These are phyloP conservation scores for Neurospora sp. DNA, from an alignment of 495 filamentous ascomycete genomes.

Conservation along the genomic window DNA sequence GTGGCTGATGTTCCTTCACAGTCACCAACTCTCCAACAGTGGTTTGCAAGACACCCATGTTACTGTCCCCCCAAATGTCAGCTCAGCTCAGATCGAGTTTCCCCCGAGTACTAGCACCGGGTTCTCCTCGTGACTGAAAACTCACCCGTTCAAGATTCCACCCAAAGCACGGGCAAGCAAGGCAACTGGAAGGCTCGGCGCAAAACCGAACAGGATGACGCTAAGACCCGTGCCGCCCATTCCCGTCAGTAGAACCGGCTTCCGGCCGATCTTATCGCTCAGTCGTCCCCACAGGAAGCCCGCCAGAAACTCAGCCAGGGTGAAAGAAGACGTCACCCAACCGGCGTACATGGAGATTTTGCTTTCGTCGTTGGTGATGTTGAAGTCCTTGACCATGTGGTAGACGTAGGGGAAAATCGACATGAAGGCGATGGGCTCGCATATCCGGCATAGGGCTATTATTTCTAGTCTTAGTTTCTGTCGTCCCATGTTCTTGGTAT, in stretches of 20 bases:
- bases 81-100: slow-evolving; percentile 2
- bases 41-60: slow-evolving; percentile 90
- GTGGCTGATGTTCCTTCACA: slow-evolving; percentile 82
- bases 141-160: slow-evolving; percentile 83
- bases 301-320: slow-evolving; percentile 87
- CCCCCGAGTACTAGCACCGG: not conserved
- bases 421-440: slow-evolving; percentile 98
- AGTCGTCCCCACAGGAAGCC: slow-evolving; percentile 86
- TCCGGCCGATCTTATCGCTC: slow-evolving; percentile 86
- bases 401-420: slow-evolving; percentile 99
- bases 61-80: slow-evolving; percentile 33
- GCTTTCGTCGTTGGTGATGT: slow-evolving; percentile 65
- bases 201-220: slow-evolving; percentile 89
- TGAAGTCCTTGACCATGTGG: slow-evolving; percentile 91
- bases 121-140: not conserved
- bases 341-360: slow-evolving; percentile 88
- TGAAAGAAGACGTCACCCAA: slow-evolving; percentile 94
- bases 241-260: slow-evolving; percentile 83
- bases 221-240: slow-evolving; percentile 84
- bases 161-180: slow-evolving; percentile 82
- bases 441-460: slow-evolving; percentile 83
- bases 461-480: not conserved
- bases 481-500: not conserved
- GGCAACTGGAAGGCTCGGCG: slow-evolving; percentile 71
- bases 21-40: slow-evolving; percentile 90